Evolutionary conservation across 306 rosid genomes (phyloP), one percentile per base, ranked within the genome.

Genomic region (Begonia loranthoides): DNA sequence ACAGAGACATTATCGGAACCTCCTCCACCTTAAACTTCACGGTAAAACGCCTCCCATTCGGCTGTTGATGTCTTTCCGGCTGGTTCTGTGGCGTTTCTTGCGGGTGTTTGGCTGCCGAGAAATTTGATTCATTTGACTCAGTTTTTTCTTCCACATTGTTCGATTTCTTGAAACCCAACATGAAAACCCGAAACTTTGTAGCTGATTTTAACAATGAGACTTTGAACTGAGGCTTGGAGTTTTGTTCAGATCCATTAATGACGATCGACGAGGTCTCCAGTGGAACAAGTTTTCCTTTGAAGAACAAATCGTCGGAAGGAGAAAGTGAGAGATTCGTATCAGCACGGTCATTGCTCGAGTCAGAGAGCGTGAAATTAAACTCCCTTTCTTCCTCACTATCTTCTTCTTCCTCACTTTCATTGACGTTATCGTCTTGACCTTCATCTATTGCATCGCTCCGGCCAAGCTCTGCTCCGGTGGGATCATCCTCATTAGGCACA

Each of bases 1-100:
- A 90, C 48, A 86, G 58, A 49, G 99, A 86, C 58, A 78, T 65
- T 15, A 90, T 82, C 9, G 94, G 95, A 14, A 80, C 99, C n/a
- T 86, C 94, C 53, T 86, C 95, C 0, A 86, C 87, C 64, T 83
- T 92, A 24, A 92, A 69, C 40, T 92, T 92, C 49, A 90, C 85
- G 0, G 94, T 77, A 17, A 80, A 79, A 28, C 70, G 66, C 60
- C 82, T 89, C n/a, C 66, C 73, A 47, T 60, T 67, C 41, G 50
- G 51, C 45, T 55, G 67, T 10, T 41, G 55, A 1, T 47, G 58
- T 10, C 45, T 22, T 4, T 47, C 51, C 14, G 13, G 15, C n/a
- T 36, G 44, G 12, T 17, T 56, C 12, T 41, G 49, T 14, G 21
- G 17, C 11, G 40, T 54, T 40, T 44, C 51, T 12, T 46, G 65